Evolutionary conservation across 2,329 filamentous ascomycete species (phyloP), one percentile per base, ranked within the genome.

Genomic region (Diaporthe humulicola): DNA sequence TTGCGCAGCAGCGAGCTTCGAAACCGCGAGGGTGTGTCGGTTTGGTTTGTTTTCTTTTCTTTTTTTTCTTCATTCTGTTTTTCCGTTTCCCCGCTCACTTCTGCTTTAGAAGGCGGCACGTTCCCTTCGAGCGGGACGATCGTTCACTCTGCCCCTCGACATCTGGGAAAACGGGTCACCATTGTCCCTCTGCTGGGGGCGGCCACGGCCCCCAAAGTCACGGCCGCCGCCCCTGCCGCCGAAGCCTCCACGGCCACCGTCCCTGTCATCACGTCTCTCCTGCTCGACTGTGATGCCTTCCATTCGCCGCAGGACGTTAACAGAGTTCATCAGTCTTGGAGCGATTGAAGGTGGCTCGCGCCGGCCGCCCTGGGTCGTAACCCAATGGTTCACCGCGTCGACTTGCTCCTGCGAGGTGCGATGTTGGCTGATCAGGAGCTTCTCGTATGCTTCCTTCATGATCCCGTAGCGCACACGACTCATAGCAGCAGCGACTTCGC

Each of bases 381-480:
- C 83, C 85, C 90, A 89, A n/a, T 85, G 80, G 80, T 92, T 92
- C 76, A 93, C 82, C 28, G 87, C 84, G 4, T 86, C 78, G 25
- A 91, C 84, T 10, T 88, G 77, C 2, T 81, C 79, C 19, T 82
- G 79, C 48, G 81, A 80, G 66, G 82, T 80, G 80, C 86, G 84
- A 48, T 84, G 76, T 38, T 76, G 81, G 78, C 84, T 88, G 38
- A 78, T 92, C 91, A 57, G 94, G 87, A 60, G 90, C 81, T 12
- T 88, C 25, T 84, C 82, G 83, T 94, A 95, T 0, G 88, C 86
- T 3, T 84, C 83, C 17, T 79, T 79, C 73, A 91, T 86, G 58
- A 86, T 76, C 5, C 81, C 78, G 10, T 80, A 80, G 22, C 86
- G 85, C 4, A 90, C 79, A 4, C 77, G 78, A 61, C 84, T 78